Evolutionary conservation across 202 grass and related monocot species (phyloP), one percentile per base, ranked within the genome.

Genomic region (Schoenoplectus tabernaemontani): DNA sequence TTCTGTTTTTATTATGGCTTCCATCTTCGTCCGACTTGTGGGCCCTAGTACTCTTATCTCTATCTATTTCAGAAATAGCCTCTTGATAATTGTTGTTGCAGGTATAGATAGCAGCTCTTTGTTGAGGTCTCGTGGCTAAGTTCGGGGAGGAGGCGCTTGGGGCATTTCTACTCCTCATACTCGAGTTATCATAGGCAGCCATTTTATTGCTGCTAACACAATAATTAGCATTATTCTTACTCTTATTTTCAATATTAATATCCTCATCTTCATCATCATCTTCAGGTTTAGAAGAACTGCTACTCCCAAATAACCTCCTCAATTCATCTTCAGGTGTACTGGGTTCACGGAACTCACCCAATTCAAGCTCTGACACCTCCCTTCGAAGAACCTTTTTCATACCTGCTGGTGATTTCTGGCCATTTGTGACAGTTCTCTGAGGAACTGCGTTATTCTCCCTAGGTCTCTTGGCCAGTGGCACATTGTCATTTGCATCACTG

Each of bases 321-420:
- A 70, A 83, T 13, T 91, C 88, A 81, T 96, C 93, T 53, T 84
- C 92, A 77, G 69, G 64, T 73, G 83, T 81, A 46, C 47, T 53
- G 17, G 86, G 46, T 66, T 93, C 92, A 56, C 90, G 91, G 79
- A 99, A 84, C 81, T 99, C 96, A 53, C 92, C 96, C 68, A 95
- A 89, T 83, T 99, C 96, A 16, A 99, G 92, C 81, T 99, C 96
- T 48, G 96, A 99, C 28, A 82, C 78, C 50, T 99, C 96, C 77
- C 96, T 92, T 79, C 85, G 83, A 59, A 96, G 91, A 47, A 82
- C 57, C 62, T 83, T 90, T 73, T 88, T 82, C 65, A 56, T 75
- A 78, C 3, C 54, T 43, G 47, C 39, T 59, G 83, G 85, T 57
- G 89, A 91, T 58, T 86, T 93, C 44, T 91, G 83, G 74, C 77